Percentiles rank a stretch among this genome's conserved stretches.
These are phyloP conservation scores for Beauveria asiatica DNA, from an alignment of 2,329 filamentous ascomycete genomes.

Conservation along the genomic window DNA sequence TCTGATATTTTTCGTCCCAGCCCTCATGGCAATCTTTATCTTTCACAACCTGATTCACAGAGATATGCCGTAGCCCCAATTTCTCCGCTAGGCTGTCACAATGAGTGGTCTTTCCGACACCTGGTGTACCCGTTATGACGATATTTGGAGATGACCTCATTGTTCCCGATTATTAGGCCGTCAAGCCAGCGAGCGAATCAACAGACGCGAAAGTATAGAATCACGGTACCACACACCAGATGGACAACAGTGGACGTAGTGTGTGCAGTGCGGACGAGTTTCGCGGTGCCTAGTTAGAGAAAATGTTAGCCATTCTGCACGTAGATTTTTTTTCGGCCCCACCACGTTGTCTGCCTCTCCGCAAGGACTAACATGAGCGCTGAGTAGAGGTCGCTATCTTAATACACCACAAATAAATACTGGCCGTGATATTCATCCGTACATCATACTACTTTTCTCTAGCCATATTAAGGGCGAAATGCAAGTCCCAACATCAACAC, in stretches of 20 bases:
- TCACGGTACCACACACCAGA: neutral
- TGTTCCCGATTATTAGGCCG: neutral
- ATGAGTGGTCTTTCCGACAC: slow-evolving; percentile 92
- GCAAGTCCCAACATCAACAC: slow-evolving; percentile 10
- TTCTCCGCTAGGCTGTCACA: slow-evolving; percentile 71
- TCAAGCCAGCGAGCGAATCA: neutral
- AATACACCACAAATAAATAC: neutral
- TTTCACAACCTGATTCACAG: slow-evolving; percentile 87
- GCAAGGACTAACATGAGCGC: neutral
- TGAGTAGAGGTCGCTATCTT: neutral
- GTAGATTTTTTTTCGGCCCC: slow-evolving; percentile 4
- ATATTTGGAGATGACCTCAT: slow-evolving; percentile 67
- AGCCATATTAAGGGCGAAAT: slow-evolving; percentile 7
- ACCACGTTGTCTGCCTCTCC: neutral
- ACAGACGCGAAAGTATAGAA: neutral
- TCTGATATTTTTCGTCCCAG: slow-evolving; percentile 75
- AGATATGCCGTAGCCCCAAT: slow-evolving; percentile 72
- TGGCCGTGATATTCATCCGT: neutral
- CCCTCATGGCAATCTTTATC: slow-evolving; percentile 80
- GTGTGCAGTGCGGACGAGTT: neutral
- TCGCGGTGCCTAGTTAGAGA: neutral
- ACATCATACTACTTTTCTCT: slow-evolving; percentile 5
- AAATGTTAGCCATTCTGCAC: neutral
- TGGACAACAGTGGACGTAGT: neutral
- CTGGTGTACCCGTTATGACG: slow-evolving; percentile 89